These are phyloP conservation scores for Monosporascus cannonballus DNA, from an alignment of 2,329 filamentous ascomycete species.

Conservation along the genomic window DNA sequence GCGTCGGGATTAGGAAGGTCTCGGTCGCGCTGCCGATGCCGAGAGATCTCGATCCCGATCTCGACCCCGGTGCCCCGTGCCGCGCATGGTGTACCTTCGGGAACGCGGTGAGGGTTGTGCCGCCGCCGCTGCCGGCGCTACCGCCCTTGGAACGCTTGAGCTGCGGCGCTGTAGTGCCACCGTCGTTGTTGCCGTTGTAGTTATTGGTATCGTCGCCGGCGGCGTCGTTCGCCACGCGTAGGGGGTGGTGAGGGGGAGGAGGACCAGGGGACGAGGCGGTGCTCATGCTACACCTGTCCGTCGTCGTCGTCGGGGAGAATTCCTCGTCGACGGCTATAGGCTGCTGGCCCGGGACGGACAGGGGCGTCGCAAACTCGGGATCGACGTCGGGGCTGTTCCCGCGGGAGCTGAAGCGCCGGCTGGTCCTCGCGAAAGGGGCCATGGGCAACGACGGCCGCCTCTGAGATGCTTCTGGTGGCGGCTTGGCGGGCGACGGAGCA, in stretches of 20 bases:
- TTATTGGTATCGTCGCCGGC: conserved; percentile 13
- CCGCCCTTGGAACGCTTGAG: not conserved
- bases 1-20: too few species aligned
- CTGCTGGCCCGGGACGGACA: not conserved
- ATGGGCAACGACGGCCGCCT: too few species aligned
- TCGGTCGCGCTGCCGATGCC: too few species aligned
- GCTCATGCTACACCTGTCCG: conserved; percentile 6
- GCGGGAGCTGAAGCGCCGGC: too few species aligned
- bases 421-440: too few species aligned
- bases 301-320: not conserved
- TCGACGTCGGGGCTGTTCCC: too few species aligned
- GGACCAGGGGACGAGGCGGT: conserved; percentile 2
- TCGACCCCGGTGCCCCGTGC: conserved; percentile 4
- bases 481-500: too few species aligned
- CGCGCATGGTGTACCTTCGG: conserved; percentile 16
- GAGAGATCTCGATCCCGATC: too few species aligned
- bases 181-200: not conserved
- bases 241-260: too few species aligned
- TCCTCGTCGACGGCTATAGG: not conserved
- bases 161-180: not conserved
- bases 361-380: not conserved
- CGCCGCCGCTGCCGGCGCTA: conserved; percentile 12
- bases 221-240: too few species aligned
- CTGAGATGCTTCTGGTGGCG: too few species aligned
- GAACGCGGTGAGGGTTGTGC: conserved; percentile 22